Conservation (phyloP, 371 early-diverging fungal species). For the Funneliformis caledonium region DNA sequence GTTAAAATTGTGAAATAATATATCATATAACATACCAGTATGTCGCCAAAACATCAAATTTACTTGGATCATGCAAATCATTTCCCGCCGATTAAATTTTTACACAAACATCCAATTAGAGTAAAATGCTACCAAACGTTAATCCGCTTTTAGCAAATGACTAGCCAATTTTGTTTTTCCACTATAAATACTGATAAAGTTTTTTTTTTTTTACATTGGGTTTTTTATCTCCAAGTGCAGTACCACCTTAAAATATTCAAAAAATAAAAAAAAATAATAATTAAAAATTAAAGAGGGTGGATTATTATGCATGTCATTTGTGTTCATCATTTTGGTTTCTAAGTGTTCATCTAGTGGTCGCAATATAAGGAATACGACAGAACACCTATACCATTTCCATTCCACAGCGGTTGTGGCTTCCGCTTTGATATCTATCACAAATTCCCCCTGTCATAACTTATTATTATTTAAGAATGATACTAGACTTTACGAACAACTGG, state of each 20-base stretch:
- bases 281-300: not conserved
- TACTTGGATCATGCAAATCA: too few species aligned
- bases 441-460: not conserved
- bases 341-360: not conserved
- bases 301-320: not conserved
- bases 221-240: too few species aligned
- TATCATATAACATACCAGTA: too few species aligned
- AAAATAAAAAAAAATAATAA: not conserved
- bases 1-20: too few species aligned
- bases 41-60: too few species aligned
- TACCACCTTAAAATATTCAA: not conserved
- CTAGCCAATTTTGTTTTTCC: too few species aligned
- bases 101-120: too few species aligned
- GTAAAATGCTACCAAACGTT: too few species aligned
- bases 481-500: not conserved
- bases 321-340: slow-evolving; percentile 2
- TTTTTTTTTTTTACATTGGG: too few species aligned
- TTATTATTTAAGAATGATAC: not conserved
- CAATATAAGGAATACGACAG: slow-evolving; percentile 3
- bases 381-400: not conserved
- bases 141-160: too few species aligned
- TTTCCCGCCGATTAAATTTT: too few species aligned
- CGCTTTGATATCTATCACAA: not conserved
- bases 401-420: not conserved
- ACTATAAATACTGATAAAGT: too few species aligned